A percentile compares a stretch with the other conserved stretches of the same genome.
Conservation (phyloP, 2,329 filamentous ascomycete genomes). For the Sclerotiophoma versabilis region DNA sequence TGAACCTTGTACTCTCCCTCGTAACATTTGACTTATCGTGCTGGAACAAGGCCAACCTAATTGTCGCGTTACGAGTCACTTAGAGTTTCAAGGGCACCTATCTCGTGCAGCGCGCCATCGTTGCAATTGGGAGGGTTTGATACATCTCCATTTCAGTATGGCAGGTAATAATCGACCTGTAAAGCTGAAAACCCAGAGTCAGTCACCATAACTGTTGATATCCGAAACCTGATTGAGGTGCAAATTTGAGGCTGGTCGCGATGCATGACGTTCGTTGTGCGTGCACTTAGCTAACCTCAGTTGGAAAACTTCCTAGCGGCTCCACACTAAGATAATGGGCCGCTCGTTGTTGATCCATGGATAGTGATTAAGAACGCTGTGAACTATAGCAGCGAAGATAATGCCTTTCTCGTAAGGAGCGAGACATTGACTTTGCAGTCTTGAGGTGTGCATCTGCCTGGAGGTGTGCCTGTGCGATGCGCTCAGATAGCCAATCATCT, state of each 20-base stretch:
- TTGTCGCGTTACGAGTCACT: neutral
- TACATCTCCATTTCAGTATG: neutral
- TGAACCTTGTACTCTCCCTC: no score
- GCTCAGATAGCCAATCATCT: slow-evolving; percentile 10
- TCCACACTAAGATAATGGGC: slow-evolving; percentile 3
- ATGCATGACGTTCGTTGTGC: slow-evolving; percentile 18
- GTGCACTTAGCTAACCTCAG: slow-evolving; percentile 13
- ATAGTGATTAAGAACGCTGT: neutral
- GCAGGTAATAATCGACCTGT: neutral
- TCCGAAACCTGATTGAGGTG: neutral
- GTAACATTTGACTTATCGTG: no score
- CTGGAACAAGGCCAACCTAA: neutral
- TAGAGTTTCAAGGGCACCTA: slow-evolving; percentile 1
- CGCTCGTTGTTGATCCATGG: neutral
- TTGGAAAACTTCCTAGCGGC: slow-evolving; percentile 11
- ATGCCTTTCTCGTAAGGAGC: neutral
- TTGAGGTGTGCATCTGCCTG: neutral
- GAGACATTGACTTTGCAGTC: neutral
- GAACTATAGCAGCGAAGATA: neutral
- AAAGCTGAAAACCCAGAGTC: neutral
- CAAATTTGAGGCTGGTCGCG: slow-evolving; percentile 12
- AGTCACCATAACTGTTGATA: neutral
- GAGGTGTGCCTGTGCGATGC: slow-evolving; percentile 5
- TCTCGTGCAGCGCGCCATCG: slow-evolving; percentile 8
- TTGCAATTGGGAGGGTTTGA: neutral